phyloP scores from a whole-genome alignment of 768 basidiomycete species.

The Amylocystis lapponica region DNA sequence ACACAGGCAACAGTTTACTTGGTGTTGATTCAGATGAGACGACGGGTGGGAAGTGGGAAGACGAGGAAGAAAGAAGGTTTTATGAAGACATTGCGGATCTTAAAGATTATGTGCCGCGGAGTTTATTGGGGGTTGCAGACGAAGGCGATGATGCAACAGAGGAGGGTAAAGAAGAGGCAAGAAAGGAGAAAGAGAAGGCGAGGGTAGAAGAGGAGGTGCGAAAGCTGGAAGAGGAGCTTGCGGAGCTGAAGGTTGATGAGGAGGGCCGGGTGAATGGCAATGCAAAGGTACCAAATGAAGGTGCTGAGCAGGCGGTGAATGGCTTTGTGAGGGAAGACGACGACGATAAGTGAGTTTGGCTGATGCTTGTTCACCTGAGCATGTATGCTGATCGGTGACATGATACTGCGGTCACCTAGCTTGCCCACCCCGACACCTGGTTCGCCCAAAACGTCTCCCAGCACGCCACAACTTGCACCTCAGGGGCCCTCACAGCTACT shows the following conservation, averaged over 20 bases:
- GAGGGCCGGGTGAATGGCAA: slow-evolving; percentile 15
- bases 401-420: slow-evolving; percentile 13
- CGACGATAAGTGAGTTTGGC: slow-evolving; percentile 39
- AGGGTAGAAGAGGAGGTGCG: slow-evolving; percentile 63
- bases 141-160: slow-evolving; percentile 25
- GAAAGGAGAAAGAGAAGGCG: slow-evolving; percentile 50
- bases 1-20: slow-evolving; percentile 19
- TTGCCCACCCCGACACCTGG: slow-evolving; percentile 59
- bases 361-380: neutral
- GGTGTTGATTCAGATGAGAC: slow-evolving; percentile 32
- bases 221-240: slow-evolving; percentile 74
- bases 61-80: slow-evolving; percentile 92
- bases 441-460: slow-evolving; percentile 56
- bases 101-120: slow-evolving; percentile 86
- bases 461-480: slow-evolving; percentile 63
- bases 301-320: slow-evolving; percentile 20
- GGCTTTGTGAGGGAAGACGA: slow-evolving; percentile 28
- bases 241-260: slow-evolving; percentile 45
- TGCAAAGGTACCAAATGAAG: slow-evolving; percentile 9
- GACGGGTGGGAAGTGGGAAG: slow-evolving; percentile 90
- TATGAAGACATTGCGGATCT: slow-evolving; percentile 92
- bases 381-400: neutral
- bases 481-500: slow-evolving; percentile 93
- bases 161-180: slow-evolving; percentile 39
- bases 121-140: slow-evolving; percentile 66